These are phyloP conservation scores for Xerocomellus dryophilus DNA, from an alignment of 768 basidiomycete genomes.

Conservation along the genomic window DNA sequence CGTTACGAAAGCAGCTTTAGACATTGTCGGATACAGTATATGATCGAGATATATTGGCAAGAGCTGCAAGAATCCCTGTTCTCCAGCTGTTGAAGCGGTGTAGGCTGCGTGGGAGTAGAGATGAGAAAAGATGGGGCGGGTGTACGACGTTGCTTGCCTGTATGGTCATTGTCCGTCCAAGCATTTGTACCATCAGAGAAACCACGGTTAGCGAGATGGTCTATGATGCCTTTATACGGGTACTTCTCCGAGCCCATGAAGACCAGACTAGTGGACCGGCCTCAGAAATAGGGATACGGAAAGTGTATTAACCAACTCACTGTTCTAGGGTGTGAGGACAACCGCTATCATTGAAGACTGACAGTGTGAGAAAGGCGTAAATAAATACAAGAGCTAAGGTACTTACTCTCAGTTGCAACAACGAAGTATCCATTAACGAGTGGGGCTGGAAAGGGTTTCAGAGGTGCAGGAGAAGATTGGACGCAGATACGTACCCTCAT, in stretches of 20 bases:
- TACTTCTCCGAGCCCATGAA: conserved; percentile 97
- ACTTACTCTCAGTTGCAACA: conserved; percentile 83
- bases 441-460: conserved; percentile 52
- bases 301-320: conserved; percentile 42
- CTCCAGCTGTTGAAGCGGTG: conserved; percentile 93
- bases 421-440: conserved; percentile 91
- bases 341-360: conserved; percentile 92
- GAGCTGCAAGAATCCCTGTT: conserved; percentile 84
- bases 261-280: conserved; percentile 53
- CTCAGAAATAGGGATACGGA: background rate
- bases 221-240: conserved; percentile 94
- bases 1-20: conserved; percentile 75
- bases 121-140: background rate
- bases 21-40: conserved; percentile 93
- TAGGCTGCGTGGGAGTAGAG: conserved; percentile 50
- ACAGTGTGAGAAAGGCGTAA: background rate
- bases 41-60: conserved; percentile 93
- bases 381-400: background rate
- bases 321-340: conserved; percentile 97
- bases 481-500: conserved; percentile 61
- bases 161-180: conserved; percentile 96
- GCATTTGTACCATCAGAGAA: conserved; percentile 93
- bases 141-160: conserved; percentile 32
- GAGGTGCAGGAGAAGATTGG: background rate
- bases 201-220: conserved; percentile 91